phyloP scores from a whole-genome alignment of 768 basidiomycete genomes.

The Russula abietina region DNA sequence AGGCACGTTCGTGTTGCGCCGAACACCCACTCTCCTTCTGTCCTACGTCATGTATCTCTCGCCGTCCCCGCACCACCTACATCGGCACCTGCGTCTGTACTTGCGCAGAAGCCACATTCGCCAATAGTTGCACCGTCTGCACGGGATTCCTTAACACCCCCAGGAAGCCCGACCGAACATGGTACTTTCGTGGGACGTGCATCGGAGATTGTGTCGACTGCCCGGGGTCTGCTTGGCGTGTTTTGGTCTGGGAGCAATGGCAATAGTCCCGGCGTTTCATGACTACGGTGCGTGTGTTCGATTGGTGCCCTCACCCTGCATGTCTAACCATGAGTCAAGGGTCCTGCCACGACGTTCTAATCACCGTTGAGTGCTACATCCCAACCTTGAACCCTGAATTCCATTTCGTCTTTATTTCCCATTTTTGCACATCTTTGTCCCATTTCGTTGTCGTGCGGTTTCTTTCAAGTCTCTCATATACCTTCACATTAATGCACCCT shows the following conservation, averaged over 20 bases:
- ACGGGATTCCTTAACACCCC: conserved; percentile 30
- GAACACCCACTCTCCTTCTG: conserved; percentile 15
- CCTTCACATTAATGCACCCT: conserved; percentile 19
- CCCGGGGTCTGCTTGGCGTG: conserved; percentile 68
- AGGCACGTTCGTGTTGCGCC: conserved; percentile 19
- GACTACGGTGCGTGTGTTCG: neutral
- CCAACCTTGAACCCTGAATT: neutral
- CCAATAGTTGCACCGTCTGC: conserved; percentile 13
- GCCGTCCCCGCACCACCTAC: conserved; percentile 8
- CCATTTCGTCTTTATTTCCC: conserved; percentile 3
- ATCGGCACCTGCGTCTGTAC: conserved; percentile 16
- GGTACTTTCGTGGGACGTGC: conserved; percentile 51
- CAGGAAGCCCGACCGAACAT: conserved; percentile 18
- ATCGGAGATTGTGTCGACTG: conserved; percentile 74
- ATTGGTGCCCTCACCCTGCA: neutral
- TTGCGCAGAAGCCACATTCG: conserved; percentile 8
- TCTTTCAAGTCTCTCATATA: conserved; percentile 11
- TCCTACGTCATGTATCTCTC: conserved; percentile 16
- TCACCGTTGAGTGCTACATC: neutral
- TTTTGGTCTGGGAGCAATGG: conserved; percentile 41
- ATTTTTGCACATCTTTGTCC: conserved; percentile 6
- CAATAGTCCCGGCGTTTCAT: conserved; percentile 16
- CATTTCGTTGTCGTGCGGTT: conserved; percentile 11
- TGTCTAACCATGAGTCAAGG: neutral
- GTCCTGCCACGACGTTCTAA: neutral